Base-by-base conservation (phyloP, 371 early-diverging fungal species). In the Rhizomucor pusillus region DNA sequence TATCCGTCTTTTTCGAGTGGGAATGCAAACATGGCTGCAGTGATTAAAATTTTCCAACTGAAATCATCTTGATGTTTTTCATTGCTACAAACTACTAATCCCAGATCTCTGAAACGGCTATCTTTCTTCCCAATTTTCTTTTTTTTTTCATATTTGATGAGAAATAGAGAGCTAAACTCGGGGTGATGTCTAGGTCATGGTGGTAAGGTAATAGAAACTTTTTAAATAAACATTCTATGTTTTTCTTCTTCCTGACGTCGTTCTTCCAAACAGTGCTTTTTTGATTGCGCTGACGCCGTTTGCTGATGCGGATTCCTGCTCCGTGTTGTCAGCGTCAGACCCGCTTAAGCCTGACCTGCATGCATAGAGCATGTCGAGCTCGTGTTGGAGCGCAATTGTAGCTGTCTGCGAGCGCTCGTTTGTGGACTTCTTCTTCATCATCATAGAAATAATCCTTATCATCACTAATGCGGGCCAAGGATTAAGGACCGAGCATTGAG, bases 351-450 rank as follows among this genome's bases (percentile, higher is more conserved):
- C 70, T 71, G 44, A 46, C 52, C 66, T 53, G 71, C 74, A 70
- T 4, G 64, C 62, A 36, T 74, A 62, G 43, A 74, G 70, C 7
- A 45, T 33, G n/a, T 74, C 54, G 0, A 70, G 50, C 50, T 74
- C 71, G 20, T 62, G 59, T 22, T 60, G 57, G 18, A 74, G 63
- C 6, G 59, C 64, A 12, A 50, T 25, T 0, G 63, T 49, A 13
- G 61, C 66, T 12, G 50, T 20, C 63, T 72, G 52, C 3, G 11
- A 20, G 43, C 43, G 18, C 43, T 3, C 43, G 29, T 29, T 29
- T 29, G 29, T 29, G 29, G 7, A 29, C n/a, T n/a, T n/a, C n/a
- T n/a, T n/a, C n/a, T n/a, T n/a, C n/a, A n/a, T n/a, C n/a, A n/a
- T n/a, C n/a, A n/a, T n/a, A n/a, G n/a, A n/a, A n/a, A n/a, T n/a